Base-by-base conservation (phyloP, 768 basidiomycete species). In the Pleurotus cornucopiae region DNA sequence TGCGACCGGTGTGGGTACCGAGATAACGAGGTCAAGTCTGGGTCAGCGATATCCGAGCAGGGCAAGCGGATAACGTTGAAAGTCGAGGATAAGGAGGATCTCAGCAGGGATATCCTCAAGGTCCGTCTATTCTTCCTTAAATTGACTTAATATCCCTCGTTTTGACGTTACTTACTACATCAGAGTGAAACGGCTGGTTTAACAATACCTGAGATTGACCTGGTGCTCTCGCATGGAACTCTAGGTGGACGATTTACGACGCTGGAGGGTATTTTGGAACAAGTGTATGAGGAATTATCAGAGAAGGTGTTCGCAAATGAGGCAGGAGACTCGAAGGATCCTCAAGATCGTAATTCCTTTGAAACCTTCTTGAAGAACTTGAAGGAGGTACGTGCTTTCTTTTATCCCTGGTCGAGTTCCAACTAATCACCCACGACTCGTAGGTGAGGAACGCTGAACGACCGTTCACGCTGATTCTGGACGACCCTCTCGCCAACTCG, bases 221-320 rank as follows among this genome's bases (percentile, higher is more conserved):
- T 99, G 5, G 83, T 86, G 9, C 83, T 99, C 4, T 87, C 91
- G 41, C 85, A 92, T 14, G 97, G 97, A 4, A 98, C 97, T 0
- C 83, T 99, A 2, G 97, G 97, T 7, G 97, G 97, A 6, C 83
- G 97, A 7, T 99, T 99, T 75, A 99, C 97, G 0, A 99, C 97
- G 0, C 77, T 98, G 18, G 97, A 99, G 70, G 97, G 97, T 18
- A 87, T 98, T 54, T 77, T 99, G 38, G 82, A 91, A 57, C 97
- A 98, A 66, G 81, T 99, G 2, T 94, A 96, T 73, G 94, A 96
- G 59, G 96, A 99, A 66, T 82, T 99, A 7, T 88, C 88, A 25
- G 86, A 88, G 58, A 98, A 98, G 66, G 85, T 88, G 11, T 86
- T 95, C 66, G 76, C 86, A 1, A 23, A 23, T 23, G 23, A 23